phyloP scores from a whole-genome alignment of 1,284 basidiomycete genomes.

The Somion occarium region DNA sequence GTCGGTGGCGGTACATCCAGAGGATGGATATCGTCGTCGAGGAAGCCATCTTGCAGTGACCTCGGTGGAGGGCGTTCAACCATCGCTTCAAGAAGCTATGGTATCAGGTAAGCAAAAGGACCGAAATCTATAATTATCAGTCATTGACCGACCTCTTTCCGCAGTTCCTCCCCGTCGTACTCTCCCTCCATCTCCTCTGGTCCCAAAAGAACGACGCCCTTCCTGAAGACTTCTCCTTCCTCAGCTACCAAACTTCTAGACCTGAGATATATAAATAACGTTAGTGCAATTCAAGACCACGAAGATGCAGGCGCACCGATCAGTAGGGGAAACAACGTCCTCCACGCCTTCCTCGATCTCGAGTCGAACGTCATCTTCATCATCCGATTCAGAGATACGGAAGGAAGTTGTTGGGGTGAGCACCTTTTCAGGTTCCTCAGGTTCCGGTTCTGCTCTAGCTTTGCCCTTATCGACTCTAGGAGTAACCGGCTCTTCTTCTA shows the following conservation, averaged over 20 bases:
- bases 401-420: slow-evolving; percentile 63
- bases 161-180: slow-evolving; percentile 79
- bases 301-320: slow-evolving; percentile 42
- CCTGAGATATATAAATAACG: slow-evolving; percentile 29
- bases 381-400: slow-evolving; percentile 52
- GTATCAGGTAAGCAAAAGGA: background rate
- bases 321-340: slow-evolving; percentile 44
- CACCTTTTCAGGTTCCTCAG: slow-evolving; percentile 61
- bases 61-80: slow-evolving; percentile 61
- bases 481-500: slow-evolving; percentile 45
- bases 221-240: slow-evolving; percentile 90
- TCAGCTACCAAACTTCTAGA: slow-evolving; percentile 80
- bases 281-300: background rate
- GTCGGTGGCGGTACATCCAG: slow-evolving; percentile 28
- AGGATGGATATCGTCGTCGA: slow-evolving; percentile 12
- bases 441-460: slow-evolving; percentile 60
- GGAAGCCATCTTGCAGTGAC: slow-evolving; percentile 49
- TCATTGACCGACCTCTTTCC: slow-evolving; percentile 69
- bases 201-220: slow-evolving; percentile 74
- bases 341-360: slow-evolving; percentile 23
- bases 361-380: slow-evolving; percentile 59
- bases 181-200: slow-evolving; percentile 84
- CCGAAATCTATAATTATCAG: background rate
- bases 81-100: slow-evolving; percentile 54
- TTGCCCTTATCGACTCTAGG: slow-evolving; percentile 75